Conservation (phyloP, 441 rosid species). For the Erysimum cheiri region DNA sequence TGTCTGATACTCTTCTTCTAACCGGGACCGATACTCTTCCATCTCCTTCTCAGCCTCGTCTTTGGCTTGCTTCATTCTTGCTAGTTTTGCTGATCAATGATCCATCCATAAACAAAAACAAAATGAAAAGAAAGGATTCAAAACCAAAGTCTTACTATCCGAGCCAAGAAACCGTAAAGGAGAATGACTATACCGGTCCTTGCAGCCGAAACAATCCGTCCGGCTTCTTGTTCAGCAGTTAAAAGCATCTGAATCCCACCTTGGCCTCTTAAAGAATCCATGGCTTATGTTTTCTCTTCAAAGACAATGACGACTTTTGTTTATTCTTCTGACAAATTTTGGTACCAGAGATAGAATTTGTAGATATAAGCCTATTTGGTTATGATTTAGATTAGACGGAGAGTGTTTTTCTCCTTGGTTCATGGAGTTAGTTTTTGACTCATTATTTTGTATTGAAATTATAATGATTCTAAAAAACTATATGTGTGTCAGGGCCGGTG, state of each 20-base stretch:
- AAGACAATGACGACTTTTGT: conserved; percentile 32
- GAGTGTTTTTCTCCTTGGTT: conserved; percentile 42
- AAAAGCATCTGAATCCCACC: conserved; percentile 79
- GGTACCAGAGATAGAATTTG: conserved; percentile 25
- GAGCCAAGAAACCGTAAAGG: conserved; percentile 12
- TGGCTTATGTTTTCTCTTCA: conserved; percentile 34
- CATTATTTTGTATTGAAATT: conserved; percentile 4
- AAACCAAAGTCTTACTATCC: not conserved
- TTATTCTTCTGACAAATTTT: conserved; percentile 26
- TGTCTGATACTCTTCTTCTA: conserved; percentile 58
- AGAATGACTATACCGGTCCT: conserved; percentile 53
- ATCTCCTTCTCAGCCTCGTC: conserved; percentile 74
- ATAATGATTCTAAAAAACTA: not conserved
- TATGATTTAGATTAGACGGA: conserved; percentile 23
- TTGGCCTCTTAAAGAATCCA: conserved; percentile 69
- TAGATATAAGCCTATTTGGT: conserved; percentile 32
- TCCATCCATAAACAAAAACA: not conserved
- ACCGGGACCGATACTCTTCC: conserved; percentile 45
- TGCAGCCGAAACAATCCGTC: conserved; percentile 60
- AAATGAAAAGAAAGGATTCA: not conserved
- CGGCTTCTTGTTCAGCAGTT: conserved; percentile 75
- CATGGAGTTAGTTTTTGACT: conserved; percentile 44
- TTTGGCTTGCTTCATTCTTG: conserved; percentile 71
- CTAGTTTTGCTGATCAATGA: conserved; percentile 53
- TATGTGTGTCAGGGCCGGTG: not conserved